Percentiles rank a stretch among this genome's conserved stretches.
Evolutionary conservation across 208 protist species (phyloP).

Genomic region (Sergeia podlipaevii): DNA sequence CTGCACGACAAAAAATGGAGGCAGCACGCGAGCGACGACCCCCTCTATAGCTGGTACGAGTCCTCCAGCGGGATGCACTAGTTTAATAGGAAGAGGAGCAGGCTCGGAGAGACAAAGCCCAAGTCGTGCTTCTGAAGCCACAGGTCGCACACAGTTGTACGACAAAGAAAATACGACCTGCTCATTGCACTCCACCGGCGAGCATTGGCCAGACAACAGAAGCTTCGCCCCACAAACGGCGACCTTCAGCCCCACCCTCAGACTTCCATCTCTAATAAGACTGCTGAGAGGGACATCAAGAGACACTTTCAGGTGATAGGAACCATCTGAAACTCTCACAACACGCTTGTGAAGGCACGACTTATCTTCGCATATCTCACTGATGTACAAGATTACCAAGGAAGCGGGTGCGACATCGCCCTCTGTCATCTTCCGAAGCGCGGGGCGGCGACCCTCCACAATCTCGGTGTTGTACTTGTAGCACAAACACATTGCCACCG

Average conservation of each 20-base stretch:
- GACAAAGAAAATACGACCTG: slow-evolving; percentile 51
- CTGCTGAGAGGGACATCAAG: slow-evolving; percentile 76
- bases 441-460: slow-evolving; percentile 51
- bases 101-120: slow-evolving; percentile 52
- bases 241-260: slow-evolving; percentile 51
- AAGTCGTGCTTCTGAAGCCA: slow-evolving; percentile 28
- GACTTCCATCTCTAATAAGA: slow-evolving; percentile 49
- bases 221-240: slow-evolving; percentile 62
- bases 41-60: slow-evolving; percentile 72
- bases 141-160: slow-evolving; percentile 78
- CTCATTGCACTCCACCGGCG: slow-evolving; percentile 48
- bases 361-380: slow-evolving; percentile 35
- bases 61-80: slow-evolving; percentile 62
- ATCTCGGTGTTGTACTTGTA: slow-evolving; percentile 81
- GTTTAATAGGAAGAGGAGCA: slow-evolving; percentile 27
- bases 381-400: slow-evolving; percentile 50
- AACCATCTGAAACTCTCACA: slow-evolving; percentile 65
- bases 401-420: slow-evolving; percentile 60
- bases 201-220: slow-evolving; percentile 29
- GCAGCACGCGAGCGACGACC: slow-evolving; percentile 60
- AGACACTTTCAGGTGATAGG: slow-evolving; percentile 57
- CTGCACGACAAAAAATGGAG: slow-evolving; percentile 51
- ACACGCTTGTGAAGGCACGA: slow-evolving; percentile 47
- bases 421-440: slow-evolving; percentile 64
- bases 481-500: slow-evolving; percentile 37